Base-by-base conservation (phyloP, 768 basidiomycete species). In the Imleria badia region DNA sequence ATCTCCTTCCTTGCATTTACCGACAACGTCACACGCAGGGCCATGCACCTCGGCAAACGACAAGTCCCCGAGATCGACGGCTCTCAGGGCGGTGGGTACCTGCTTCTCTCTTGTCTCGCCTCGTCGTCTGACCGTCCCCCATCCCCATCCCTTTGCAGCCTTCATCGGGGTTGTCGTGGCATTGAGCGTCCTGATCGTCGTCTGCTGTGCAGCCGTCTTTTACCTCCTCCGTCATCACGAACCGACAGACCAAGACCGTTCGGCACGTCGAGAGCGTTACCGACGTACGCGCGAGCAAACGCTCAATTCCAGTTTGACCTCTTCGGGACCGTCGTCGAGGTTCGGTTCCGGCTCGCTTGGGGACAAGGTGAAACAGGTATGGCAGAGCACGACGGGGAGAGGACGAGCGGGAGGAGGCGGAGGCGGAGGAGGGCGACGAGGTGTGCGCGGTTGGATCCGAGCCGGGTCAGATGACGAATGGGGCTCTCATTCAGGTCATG, bases 151-250 rank as follows among this genome's bases (percentile, higher is more conserved):
- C n/a, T n/a, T n/a, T n/a, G n/a, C n/a, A 26, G 86, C 78, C 12
- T 89, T 89, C 72, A 78, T 88, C 59, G 82, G 71, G 5, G 70
- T 89, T 36, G 75, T 89, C 38, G 79, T 86, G 35, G 67, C 73
- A 42, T 76, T 89, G 39, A 72, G 75, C 52, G 58, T 80, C 52
- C 71, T 89, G 50, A 80, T 87, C 66, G 58, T 85, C 54, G 62
- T 74, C 30, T 78, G 80, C 45, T 82, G 78, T 64, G 67, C 73
- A 15, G 84, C 77, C 34, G 78, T 85, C 36, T 78, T 79, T 66
- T 76, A 79, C 60, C 79, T 89, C 34, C 72, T 87, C 17, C 78
- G 80, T 39, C 67, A 80, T 45, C 75, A 81, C 64, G 73, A 74
- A 35, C 75, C 76, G 26, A 73, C 72, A 34, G 72, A 77, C 29